These are phyloP conservation scores for Orychophragmus violaceus DNA, from an alignment of 345 rosid species.

Conservation along the genomic window DNA sequence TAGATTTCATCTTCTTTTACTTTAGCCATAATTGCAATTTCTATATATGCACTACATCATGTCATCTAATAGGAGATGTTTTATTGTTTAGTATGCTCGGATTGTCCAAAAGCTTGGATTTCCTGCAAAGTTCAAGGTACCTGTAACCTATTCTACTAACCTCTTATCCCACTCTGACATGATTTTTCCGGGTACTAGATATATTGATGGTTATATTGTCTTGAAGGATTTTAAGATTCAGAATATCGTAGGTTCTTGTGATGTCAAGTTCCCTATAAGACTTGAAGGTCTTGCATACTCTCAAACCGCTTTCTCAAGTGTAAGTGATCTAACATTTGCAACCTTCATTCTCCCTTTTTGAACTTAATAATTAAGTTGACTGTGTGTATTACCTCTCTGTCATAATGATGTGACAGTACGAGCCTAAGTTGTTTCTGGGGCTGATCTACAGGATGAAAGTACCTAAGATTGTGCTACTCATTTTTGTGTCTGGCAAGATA, in stretches of 20 bases:
- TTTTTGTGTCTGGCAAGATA: no score
- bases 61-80: constrained; percentile 3
- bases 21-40: not conserved
- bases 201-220: not conserved
- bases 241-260: no score
- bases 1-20: not conserved
- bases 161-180: not conserved
- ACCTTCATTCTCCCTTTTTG: not conserved
- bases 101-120: no score
- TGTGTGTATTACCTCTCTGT: not conserved
- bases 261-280: no score
- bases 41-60: not conserved
- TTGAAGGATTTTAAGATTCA: constrained; percentile 76
- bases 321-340: constrained; percentile 4
- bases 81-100: constrained; percentile 45
- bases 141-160: not conserved
- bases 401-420: constrained; percentile 51
- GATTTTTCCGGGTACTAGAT: not conserved
- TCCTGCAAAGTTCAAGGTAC: constrained; percentile 66
- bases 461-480: no score
- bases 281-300: constrained; percentile 67
- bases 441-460: no score
- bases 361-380: not conserved
- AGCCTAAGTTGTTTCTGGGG: constrained; percentile 91
- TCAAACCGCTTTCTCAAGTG: constrained; percentile 70